phyloP scores from a whole-genome alignment of 805 yeast species.

The Sugiyamaella boreocaroliniensis region DNA sequence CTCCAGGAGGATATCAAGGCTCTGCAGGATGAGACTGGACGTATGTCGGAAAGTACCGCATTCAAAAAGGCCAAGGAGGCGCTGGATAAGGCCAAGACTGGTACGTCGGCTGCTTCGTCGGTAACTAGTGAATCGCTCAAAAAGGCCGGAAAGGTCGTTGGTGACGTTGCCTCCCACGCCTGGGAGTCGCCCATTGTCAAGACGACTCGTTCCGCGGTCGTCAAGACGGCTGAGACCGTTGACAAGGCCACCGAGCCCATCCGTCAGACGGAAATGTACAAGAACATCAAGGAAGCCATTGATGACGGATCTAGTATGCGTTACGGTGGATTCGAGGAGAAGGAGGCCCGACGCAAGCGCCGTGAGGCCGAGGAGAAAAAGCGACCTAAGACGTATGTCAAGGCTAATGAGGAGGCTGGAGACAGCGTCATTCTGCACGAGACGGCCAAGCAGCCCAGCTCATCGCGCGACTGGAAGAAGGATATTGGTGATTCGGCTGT shows the following conservation, averaged over 20 bases:
- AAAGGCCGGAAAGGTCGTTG: slow-evolving; percentile 91
- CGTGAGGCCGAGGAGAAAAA: slow-evolving; percentile 43
- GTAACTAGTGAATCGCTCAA: slow-evolving; percentile 68
- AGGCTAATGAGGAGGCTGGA: slow-evolving; percentile 65
- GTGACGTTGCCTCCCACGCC: slow-evolving; percentile 80
- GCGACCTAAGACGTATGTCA: slow-evolving; percentile 54
- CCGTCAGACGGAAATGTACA: slow-evolving; percentile 80
- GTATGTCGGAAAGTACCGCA: slow-evolving; percentile 89
- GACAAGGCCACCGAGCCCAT: slow-evolving; percentile 87
- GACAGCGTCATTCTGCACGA: slow-evolving; percentile 75
- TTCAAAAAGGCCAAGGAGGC: slow-evolving; percentile 92
- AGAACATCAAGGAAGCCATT: slow-evolving; percentile 79
- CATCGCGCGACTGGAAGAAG: slow-evolving; percentile 63
- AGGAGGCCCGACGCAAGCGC: slow-evolving; percentile 70
- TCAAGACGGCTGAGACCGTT: slow-evolving; percentile 73
- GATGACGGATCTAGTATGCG: slow-evolving; percentile 85
- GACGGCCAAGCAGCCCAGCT: slow-evolving; percentile 47
- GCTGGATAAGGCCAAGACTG: slow-evolving; percentile 73
- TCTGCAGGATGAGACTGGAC: slow-evolving; percentile 90
- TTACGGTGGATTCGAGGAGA: slow-evolving; percentile 88
- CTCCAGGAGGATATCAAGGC: slow-evolving; percentile 90
- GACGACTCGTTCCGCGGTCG: slow-evolving; percentile 81
- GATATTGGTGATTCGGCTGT: slow-evolving; percentile 61
- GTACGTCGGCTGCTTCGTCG: slow-evolving; percentile 39
- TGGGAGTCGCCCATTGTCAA: slow-evolving; percentile 95